phyloP scores from a whole-genome alignment of 2,329 filamentous ascomycete species.

The Trichoderma endophyticum region DNA sequence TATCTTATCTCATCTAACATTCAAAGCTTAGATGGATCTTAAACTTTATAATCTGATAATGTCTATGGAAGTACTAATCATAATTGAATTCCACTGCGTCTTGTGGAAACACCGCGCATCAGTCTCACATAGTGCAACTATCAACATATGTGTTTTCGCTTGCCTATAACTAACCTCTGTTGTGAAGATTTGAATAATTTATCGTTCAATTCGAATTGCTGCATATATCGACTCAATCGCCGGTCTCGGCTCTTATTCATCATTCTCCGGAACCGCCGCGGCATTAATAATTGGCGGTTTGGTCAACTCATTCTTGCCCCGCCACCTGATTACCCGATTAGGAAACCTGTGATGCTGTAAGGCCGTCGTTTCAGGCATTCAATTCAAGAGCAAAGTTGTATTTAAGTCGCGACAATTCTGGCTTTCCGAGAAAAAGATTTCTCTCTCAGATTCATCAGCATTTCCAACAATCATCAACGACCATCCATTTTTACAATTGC shows the following conservation, averaged over 20 bases:
- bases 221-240: neutral
- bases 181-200: neutral
- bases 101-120: neutral
- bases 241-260: neutral
- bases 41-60: neutral
- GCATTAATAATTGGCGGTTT: neutral
- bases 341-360: slow-evolving; percentile 19
- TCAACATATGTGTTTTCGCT: neutral
- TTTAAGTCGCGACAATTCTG: slow-evolving; percentile 15
- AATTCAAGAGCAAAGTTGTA: slow-evolving; percentile 15
- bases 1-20: neutral
- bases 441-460: neutral
- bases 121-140: neutral
- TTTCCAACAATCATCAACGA: neutral
- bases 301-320: neutral
- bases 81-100: neutral
- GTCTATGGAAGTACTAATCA: neutral
- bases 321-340: slow-evolving; percentile 14
- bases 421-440: neutral
- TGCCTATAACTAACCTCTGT: too few relatives aligned
- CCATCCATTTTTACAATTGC: neutral
- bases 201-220: neutral
- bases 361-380: slow-evolving; percentile 22
- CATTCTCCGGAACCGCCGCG: neutral
- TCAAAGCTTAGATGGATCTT: neutral